A percentile compares a stretch with the other conserved stretches of the same genome.
phyloP scores from a whole-genome alignment of 106 monocot species.

The Dioscorea dumetorum region DNA sequence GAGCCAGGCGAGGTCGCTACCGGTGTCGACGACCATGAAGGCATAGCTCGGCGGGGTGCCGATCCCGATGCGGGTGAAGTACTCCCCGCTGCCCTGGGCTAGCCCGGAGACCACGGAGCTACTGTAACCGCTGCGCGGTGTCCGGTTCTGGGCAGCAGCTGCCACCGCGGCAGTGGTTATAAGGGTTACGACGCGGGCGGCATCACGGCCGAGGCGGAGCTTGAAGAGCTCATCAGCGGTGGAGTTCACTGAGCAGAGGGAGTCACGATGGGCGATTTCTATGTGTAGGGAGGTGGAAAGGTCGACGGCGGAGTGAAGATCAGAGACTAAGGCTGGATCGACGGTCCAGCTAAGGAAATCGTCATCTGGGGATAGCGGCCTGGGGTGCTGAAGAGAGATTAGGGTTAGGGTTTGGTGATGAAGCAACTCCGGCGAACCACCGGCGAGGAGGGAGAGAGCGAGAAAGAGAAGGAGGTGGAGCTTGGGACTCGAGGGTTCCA shows the following conservation, averaged over 20 bases:
- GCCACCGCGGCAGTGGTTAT: too few species aligned
- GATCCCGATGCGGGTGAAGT: conserved; percentile 44
- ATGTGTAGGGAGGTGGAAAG: neutral
- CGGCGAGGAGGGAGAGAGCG: neutral
- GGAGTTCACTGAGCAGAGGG: conserved; percentile 3
- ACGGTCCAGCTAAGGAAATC: neutral
- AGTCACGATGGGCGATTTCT: conserved; percentile 22
- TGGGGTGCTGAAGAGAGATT: conserved; percentile 5
- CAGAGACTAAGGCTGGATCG: neutral
- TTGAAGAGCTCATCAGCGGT: conserved; percentile 13
- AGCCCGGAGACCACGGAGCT: conserved; percentile 35
- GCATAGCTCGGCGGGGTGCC: conserved; percentile 27
- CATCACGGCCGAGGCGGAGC: conserved; percentile 26
- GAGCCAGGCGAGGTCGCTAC: conserved; percentile 43
- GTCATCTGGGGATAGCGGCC: neutral
- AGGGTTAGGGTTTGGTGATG: conserved; percentile 7
- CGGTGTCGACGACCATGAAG: conserved; percentile 11
- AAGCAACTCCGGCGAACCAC: neutral
- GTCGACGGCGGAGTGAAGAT: too few species aligned
- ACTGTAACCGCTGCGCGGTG: neutral
- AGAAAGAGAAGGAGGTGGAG: neutral
- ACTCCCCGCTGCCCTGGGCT: conserved; percentile 39
- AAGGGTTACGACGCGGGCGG: conserved; percentile 4
- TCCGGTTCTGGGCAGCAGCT: neutral
- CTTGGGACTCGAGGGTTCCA: too few species aligned